Base-by-base conservation (phyloP, 805 yeast species). In the Limtongia smithiae region DNA sequence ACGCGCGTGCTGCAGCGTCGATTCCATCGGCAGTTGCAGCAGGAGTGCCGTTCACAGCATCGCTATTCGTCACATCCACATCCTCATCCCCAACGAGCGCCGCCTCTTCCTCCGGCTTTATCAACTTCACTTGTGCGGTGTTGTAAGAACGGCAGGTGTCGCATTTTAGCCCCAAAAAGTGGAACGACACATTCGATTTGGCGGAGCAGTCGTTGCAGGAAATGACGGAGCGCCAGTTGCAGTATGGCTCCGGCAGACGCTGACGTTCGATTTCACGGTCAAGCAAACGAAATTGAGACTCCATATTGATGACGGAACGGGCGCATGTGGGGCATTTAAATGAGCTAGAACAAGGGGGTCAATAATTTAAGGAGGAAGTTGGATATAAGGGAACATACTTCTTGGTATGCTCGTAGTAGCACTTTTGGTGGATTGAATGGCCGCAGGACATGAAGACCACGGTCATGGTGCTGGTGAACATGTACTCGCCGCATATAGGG, bases 371-470 rank as follows among this genome's bases (percentile, higher is more conserved):
- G n/a, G n/a, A n/a, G n/a, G n/a, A n/a, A n/a, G n/a, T n/a, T n/a
- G n/a, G n/a, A n/a, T n/a, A 21, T 6, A 15, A 18, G n/a, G 17
- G 18, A 21, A 35, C 40, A 20, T 36, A 34, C 46, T 48, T 53
- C 58, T 81, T 77, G n/a, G 86, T 79, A 64, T 84, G 81, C 57
- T 86, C 91, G 54, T 82, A 82, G 65, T 81, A 89, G 66, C 97
- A 90, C 24, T 66, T 62, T 65, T 88, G 87, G 68, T 90, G 97
- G 50, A 90, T 90, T 33, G 95, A 86, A 68, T 90, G 97, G 1
- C 97, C 96, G 68, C 97, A 90, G 3, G 74, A 72, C 96, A 90
- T 88, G 65, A 90, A 89, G 18, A 88, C 95, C 37, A 89, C 95
- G 9, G 88, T 82, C 63, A 73, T 76, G 5, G 84, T 80, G 3